phyloP scores from a whole-genome alignment of 805 yeast genomes.

The Kockiozyma suomiensis region DNA sequence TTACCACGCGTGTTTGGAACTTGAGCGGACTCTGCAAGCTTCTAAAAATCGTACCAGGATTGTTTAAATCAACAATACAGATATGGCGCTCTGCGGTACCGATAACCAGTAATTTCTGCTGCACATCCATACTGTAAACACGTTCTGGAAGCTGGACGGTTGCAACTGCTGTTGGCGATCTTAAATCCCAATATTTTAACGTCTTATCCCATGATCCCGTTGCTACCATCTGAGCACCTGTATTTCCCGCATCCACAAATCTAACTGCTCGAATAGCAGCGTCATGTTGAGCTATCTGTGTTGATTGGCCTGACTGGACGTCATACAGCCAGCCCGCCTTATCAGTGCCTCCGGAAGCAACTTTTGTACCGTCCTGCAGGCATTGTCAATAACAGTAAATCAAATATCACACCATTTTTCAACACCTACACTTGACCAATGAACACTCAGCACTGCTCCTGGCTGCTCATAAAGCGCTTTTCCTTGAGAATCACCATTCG shows the following conservation, averaged over 20 bases:
- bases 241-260: constrained; percentile 81
- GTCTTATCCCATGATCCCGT: constrained; percentile 98
- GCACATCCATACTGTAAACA: constrained; percentile 84
- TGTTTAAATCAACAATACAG: constrained; percentile 67
- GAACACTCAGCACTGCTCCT: constrained; percentile 78
- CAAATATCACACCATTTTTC: no score
- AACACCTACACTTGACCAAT: constrained; percentile 58
- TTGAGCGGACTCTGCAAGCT: constrained; percentile 75
- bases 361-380: constrained; percentile 74
- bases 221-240: constrained; percentile 75
- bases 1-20: constrained; percentile 80
- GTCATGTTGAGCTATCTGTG: constrained; percentile 84
- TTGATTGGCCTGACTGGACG: constrained; percentile 75
- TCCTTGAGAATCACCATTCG: constrained; percentile 79
- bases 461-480: constrained; percentile 88
- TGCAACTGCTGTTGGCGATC: constrained; percentile 75
- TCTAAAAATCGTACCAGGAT: constrained; percentile 82
- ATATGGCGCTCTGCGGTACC: constrained; percentile 91
- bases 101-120: constrained; percentile 81
- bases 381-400: background rate
- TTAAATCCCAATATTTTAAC: constrained; percentile 89
- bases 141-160: constrained; percentile 85
- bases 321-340: constrained; percentile 84
- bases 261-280: constrained; percentile 76
- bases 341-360: constrained; percentile 88